Conservation (phyloP, 2,329 filamentous ascomycete species). For the Penicillium sp. region DNA sequence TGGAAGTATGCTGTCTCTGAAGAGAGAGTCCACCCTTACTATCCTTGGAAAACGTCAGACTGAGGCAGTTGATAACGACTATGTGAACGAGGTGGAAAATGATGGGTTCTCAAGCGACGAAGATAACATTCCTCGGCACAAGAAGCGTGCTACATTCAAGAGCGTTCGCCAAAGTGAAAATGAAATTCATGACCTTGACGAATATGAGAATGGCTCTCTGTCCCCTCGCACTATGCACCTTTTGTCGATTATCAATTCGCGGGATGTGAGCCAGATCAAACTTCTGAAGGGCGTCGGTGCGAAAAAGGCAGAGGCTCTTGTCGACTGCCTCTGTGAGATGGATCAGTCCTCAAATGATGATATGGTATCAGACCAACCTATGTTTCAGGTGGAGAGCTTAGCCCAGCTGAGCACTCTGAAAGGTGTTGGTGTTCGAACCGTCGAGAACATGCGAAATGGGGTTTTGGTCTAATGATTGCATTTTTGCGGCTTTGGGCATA, state of each 20-base stretch:
- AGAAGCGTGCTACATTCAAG: slow-evolving; percentile 31
- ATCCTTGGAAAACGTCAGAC: slow-evolving; percentile 29
- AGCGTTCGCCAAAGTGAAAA: slow-evolving; percentile 14
- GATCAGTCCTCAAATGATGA: slow-evolving; percentile 29
- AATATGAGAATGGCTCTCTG: slow-evolving; percentile 20
- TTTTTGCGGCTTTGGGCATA: slow-evolving; percentile 11
- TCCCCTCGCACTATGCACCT: slow-evolving; percentile 47
- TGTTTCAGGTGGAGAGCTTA: slow-evolving; percentile 39
- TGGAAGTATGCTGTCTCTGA: slow-evolving; percentile 37
- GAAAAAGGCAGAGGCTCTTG: slow-evolving; percentile 51
- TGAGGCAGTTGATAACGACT: slow-evolving; percentile 35
- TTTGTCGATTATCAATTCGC: slow-evolving; percentile 48
- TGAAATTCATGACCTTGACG: slow-evolving; percentile 18
- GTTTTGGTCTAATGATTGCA: slow-evolving; percentile 34
- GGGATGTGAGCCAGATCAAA: slow-evolving; percentile 48
- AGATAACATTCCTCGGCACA: slow-evolving; percentile 26
- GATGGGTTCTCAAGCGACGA: slow-evolving; percentile 34
- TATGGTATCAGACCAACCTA: slow-evolving; percentile 18
- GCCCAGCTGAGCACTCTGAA: slow-evolving; percentile 43
- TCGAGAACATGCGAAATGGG: slow-evolving; percentile 50
- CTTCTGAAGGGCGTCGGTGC: slow-evolving; percentile 48
- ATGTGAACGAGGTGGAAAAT: slow-evolving; percentile 23
- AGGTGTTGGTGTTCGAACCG: slow-evolving; percentile 47
- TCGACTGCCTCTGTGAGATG: slow-evolving; percentile 48
- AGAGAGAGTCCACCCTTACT: slow-evolving; percentile 26